A percentile compares a stretch with the other conserved stretches of the same genome.
phyloP scores from a whole-genome alignment of 1,284 basidiomycete species.

The Fomes fomentarius region DNA sequence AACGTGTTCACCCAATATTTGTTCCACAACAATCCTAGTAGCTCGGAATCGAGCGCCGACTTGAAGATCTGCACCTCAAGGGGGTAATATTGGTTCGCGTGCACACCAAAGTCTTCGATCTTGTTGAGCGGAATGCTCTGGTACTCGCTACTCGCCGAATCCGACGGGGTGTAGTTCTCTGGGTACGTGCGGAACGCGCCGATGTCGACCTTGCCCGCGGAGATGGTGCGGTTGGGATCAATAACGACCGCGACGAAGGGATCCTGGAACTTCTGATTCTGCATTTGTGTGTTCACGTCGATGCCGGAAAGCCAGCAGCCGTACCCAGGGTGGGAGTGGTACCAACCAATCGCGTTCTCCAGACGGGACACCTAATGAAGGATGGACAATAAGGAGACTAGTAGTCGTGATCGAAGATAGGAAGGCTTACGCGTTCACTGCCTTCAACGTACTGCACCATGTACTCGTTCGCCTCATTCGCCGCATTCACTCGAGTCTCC shows the following conservation, averaged over 20 bases:
- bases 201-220: slow-evolving; percentile 97
- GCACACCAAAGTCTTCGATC: slow-evolving; percentile 98
- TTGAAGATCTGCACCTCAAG: slow-evolving; percentile 97
- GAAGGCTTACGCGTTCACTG: slow-evolving; percentile 69
- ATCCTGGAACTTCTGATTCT: slow-evolving; percentile 93
- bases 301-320: slow-evolving; percentile 98
- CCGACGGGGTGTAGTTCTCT: slow-evolving; percentile 85
- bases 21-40: slow-evolving; percentile 94
- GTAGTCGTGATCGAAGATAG: background rate
- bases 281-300: slow-evolving; percentile 94
- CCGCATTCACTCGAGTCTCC: slow-evolving; percentile 97
- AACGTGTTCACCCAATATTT: slow-evolving; percentile 99
- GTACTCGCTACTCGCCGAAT: slow-evolving; percentile 75
- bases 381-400: background rate
- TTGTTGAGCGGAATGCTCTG: slow-evolving; percentile 94
- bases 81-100: slow-evolving; percentile 96
- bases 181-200: slow-evolving; percentile 98
- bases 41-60: slow-evolving; percentile 81
- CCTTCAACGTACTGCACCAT: slow-evolving; percentile 93
- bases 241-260: slow-evolving; percentile 98
- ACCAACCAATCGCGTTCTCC: slow-evolving; percentile 98
- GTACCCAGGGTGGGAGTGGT: slow-evolving; percentile 97
- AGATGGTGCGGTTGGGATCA: slow-evolving; percentile 97
- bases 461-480: slow-evolving; percentile 96
- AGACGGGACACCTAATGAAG: slow-evolving; percentile 68